Evolutionary conservation across 495 filamentous ascomycete species (phyloP), one percentile per base, ranked within the genome.

Genomic region (Tirmania nivea): DNA sequence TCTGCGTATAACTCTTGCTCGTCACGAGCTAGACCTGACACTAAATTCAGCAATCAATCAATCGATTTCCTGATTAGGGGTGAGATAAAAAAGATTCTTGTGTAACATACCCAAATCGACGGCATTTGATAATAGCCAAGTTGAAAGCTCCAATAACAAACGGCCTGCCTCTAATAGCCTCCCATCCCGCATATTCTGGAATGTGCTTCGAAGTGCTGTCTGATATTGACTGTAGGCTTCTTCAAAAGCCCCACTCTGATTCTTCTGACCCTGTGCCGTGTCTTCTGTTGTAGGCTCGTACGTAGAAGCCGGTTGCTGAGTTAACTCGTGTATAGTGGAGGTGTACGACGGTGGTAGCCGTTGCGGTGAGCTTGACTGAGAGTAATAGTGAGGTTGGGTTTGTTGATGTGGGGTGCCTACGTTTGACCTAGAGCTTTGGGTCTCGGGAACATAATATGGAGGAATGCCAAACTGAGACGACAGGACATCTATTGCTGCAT

Each of bases 51-150:
- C 58, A 57, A 57, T 34, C 54, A 64, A 51, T 16, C 48, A 57
- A 57, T 50, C 3, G 25, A 50, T 50, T 50, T 20, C 20, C 21
- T 50, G n/a, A 21, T 20, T 12, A 12, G 25, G 5, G 48, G 48
- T 31, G 11, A 57, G 35, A 50, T 36, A 63, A 54, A 64, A 56
- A 53, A 59, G 55, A 49, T 52, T 53, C 39, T 66, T 59, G 35
- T 49, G 48, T 52, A 55, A 69, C 84, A 68, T 78, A 95, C 90
- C 87, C 63, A 97, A 71, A 55, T 83, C 78, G 60, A 78, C 78
- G 36, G 83, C 84, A 67, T 88, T 81, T 47, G 78, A 74, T 56
- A 94, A 68, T 48, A 97, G 69, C 84, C 86, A 95, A 54, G 83
- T 77, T 20, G 87, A 92, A 58, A 94, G 76, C 54, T 79, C 72